A percentile compares a stretch with the other conserved stretches of the same genome.
These are phyloP conservation scores for Spinacia oleracea DNA, from an alignment of 179 eudicot genomes.

Conservation along the genomic window DNA sequence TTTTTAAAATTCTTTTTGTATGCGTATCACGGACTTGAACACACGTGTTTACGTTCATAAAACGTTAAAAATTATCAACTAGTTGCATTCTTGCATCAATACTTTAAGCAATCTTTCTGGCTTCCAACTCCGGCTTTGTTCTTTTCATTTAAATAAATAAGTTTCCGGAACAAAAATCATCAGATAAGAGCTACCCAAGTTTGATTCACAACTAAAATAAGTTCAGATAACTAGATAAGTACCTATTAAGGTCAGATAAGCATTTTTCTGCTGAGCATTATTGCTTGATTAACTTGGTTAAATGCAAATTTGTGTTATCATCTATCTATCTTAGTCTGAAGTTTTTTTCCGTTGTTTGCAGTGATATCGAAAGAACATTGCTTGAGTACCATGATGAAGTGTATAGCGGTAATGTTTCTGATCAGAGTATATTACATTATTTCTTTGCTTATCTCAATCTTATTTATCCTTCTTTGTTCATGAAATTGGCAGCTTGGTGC, in stretches of 20 bases:
- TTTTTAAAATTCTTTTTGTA: background rate
- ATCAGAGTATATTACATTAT: background rate
- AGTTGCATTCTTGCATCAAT: slow-evolving; percentile 2
- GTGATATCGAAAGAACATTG: slow-evolving; percentile 70
- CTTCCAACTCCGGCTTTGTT: background rate
- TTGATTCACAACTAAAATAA: too few relatives aligned
- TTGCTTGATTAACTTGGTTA: too few relatives aligned
- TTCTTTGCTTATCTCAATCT: background rate
- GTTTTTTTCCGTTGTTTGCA: slow-evolving; percentile 29
- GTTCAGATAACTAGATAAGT: too few relatives aligned
- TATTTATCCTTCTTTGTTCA: background rate
- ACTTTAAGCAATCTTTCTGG: background rate
- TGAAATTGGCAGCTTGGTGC: slow-evolving; percentile 71
- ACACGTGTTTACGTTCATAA: background rate
- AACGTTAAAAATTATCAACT: background rate
- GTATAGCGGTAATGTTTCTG: slow-evolving; percentile 64
- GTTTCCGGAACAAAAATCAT: background rate
- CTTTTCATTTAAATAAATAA: background rate
- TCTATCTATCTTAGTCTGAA: slow-evolving; percentile 5
- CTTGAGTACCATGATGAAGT: slow-evolving; percentile 74
- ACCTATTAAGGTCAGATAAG: too few relatives aligned
- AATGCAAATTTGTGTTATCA: background rate
- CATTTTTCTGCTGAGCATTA: background rate
- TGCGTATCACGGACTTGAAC: background rate
- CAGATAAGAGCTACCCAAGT: background rate